Conservation (phyloP, 495 filamentous ascomycete genomes). For the Talaromyces thailandensis region DNA sequence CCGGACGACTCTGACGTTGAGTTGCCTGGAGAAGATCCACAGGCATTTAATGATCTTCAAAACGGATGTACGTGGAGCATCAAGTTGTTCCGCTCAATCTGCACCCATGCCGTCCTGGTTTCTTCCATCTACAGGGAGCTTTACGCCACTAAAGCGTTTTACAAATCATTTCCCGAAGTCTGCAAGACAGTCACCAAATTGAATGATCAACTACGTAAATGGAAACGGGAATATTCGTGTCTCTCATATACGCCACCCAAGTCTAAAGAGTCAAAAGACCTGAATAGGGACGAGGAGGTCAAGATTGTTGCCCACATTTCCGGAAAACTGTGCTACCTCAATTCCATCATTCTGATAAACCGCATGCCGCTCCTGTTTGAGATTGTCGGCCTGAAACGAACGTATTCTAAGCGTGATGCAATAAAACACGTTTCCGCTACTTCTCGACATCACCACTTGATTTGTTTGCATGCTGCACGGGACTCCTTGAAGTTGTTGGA, state of each 20-base stretch:
- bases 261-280: neutral
- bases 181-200: constrained; percentile 83
- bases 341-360: constrained; percentile 91
- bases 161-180: constrained; percentile 75
- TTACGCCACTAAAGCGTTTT: constrained; percentile 78
- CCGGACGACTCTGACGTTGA: constrained; percentile 96
- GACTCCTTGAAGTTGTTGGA: constrained; percentile 85
- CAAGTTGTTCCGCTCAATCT: constrained; percentile 29
- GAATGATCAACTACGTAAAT: constrained; percentile 77
- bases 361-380: constrained; percentile 91
- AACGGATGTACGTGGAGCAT: constrained; percentile 43
- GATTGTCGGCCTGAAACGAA: constrained; percentile 24
- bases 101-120: constrained; percentile 54
- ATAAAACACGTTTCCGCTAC: constrained; percentile 68
- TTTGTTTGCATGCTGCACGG: constrained; percentile 81
- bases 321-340: constrained; percentile 78
- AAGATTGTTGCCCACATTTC: constrained; percentile 47
- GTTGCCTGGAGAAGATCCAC: constrained; percentile 70
- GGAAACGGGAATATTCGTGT: constrained; percentile 71
- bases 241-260: constrained; percentile 57
- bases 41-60: constrained; percentile 53
- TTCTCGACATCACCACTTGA: constrained; percentile 46
- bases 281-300: constrained; percentile 72
- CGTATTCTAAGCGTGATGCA: constrained; percentile 22
- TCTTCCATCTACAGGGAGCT: constrained; percentile 67